Evolutionary conservation across 2,329 filamentous ascomycete genomes (phyloP).

Genomic region (Trichoderma semiorbis): DNA sequence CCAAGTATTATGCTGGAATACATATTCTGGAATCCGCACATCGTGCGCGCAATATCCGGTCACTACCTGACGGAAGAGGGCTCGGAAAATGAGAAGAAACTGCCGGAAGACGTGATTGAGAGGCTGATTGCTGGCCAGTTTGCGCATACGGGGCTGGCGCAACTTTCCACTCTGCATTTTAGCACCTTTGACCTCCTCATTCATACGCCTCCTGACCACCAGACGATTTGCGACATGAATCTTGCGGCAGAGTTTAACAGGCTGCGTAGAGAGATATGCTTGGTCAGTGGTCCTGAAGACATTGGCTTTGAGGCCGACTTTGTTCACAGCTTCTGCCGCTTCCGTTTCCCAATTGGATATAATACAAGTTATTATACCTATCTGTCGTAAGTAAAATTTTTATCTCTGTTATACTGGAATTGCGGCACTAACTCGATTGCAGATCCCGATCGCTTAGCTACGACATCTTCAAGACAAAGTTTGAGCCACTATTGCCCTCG

Average conservation of each 20-base stretch:
- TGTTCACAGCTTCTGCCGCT: constrained; percentile 67
- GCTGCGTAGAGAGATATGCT: constrained; percentile 61
- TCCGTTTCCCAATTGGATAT: constrained; percentile 72
- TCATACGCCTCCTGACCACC: constrained; percentile 61
- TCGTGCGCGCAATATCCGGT: constrained; percentile 58
- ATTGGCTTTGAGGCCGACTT: constrained; percentile 50
- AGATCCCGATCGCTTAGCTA: constrained; percentile 9
- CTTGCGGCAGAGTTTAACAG: constrained; percentile 63
- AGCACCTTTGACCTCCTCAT: constrained; percentile 74
- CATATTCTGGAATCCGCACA: constrained; percentile 61
- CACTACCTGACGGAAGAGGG: constrained; percentile 56
- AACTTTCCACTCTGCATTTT: constrained; percentile 57
- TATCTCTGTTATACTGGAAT: no score
- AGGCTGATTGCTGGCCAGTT: constrained; percentile 56
- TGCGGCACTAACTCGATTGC: background rate
- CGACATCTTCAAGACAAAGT: constrained; percentile 74
- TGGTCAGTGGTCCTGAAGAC: constrained; percentile 64
- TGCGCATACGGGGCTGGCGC: background rate
- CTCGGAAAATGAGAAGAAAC: constrained; percentile 54
- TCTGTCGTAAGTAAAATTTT: constrained; percentile 52
- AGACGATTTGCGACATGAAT: constrained; percentile 58
- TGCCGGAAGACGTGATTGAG: constrained; percentile 67
- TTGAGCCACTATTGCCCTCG: constrained; percentile 38
- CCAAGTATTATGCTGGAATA: constrained; percentile 65
- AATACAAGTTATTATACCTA: constrained; percentile 74